phyloP scores from a whole-genome alignment of 2,329 filamentous ascomycete genomes.

The Plectosphaerella cucumerina region DNA sequence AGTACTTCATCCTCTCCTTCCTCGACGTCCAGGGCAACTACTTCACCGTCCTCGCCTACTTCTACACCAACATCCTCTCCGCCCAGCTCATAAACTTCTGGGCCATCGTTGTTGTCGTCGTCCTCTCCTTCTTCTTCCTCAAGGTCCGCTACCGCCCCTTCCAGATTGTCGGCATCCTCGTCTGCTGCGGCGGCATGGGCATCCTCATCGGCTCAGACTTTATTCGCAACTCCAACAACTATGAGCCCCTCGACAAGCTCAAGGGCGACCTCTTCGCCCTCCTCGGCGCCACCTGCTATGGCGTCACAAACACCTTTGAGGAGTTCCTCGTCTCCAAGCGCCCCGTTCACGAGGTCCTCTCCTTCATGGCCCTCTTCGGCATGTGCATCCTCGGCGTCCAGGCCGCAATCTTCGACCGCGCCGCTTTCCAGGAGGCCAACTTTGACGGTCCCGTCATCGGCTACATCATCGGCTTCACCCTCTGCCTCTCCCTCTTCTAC shows the following conservation, averaged over 20 bases:
- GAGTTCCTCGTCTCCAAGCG: constrained; percentile 88
- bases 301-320: constrained; percentile 84
- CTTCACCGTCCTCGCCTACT: constrained; percentile 92
- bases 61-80: constrained; percentile 85
- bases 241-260: constrained; percentile 64
- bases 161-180: constrained; percentile 80
- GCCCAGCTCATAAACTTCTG: constrained; percentile 98
- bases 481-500: constrained; percentile 83
- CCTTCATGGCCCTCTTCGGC: constrained; percentile 84
- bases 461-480: constrained; percentile 86
- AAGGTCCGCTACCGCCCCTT: constrained; percentile 84
- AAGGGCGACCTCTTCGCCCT: constrained; percentile 94
- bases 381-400: constrained; percentile 89
- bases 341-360: constrained; percentile 89
- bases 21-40: constrained; percentile 97
- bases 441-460: constrained; percentile 69
- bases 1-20: constrained; percentile 88
- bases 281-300: constrained; percentile 85
- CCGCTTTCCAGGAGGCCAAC: constrained; percentile 59
- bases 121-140: constrained; percentile 77
- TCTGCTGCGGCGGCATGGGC: constrained; percentile 89
- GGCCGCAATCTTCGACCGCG: constrained; percentile 85
- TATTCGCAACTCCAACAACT: constrained; percentile 70
- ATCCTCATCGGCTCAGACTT: constrained; percentile 84
- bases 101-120: constrained; percentile 90